Conservation (phyloP, 257 asterid species). For the Nicotiana otophora region DNA sequence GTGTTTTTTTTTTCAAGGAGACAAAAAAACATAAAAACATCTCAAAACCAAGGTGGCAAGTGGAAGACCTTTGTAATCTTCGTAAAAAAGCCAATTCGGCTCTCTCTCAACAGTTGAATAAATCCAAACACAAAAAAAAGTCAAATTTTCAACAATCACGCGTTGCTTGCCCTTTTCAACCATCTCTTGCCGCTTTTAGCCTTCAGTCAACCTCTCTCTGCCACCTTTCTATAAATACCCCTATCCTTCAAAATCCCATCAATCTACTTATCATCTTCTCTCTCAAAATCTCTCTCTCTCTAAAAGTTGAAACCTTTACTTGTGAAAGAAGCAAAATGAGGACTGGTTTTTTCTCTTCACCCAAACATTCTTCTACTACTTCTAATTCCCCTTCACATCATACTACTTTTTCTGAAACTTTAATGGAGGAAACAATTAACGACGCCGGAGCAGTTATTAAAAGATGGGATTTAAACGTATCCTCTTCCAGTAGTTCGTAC, state of each 20-base stretch:
- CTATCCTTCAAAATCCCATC: not conserved
- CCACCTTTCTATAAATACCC: not conserved
- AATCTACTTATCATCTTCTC: not conserved
- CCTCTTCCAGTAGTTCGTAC: not conserved
- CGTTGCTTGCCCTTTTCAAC: not conserved
- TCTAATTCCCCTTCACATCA: slow-evolving; percentile 28
- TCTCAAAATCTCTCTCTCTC: not conserved
- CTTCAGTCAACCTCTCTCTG: not conserved
- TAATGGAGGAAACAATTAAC: slow-evolving; percentile 55
- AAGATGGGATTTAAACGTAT: slow-evolving; percentile 31
- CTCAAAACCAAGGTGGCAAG: no score
- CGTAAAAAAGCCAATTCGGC: not conserved
- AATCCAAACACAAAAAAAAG: not conserved
- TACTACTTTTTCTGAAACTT: slow-evolving; percentile 42
- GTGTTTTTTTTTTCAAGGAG: no score
- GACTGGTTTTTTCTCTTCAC: slow-evolving; percentile 17
- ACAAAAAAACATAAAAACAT: no score
- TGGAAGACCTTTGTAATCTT: not conserved
- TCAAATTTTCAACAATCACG: not conserved
- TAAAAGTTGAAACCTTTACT: not conserved
- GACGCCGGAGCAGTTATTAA: slow-evolving; percentile 39
- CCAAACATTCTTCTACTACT: slow-evolving; percentile 21
- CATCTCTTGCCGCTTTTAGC: not conserved
- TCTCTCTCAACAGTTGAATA: not conserved
- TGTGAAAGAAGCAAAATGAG: slow-evolving; percentile 2